A percentile compares a stretch with the other conserved stretches of the same genome.
These are phyloP conservation scores for Nigrospora sphaerica DNA, from an alignment of 2,329 filamentous ascomycete species.

Conservation along the genomic window DNA sequence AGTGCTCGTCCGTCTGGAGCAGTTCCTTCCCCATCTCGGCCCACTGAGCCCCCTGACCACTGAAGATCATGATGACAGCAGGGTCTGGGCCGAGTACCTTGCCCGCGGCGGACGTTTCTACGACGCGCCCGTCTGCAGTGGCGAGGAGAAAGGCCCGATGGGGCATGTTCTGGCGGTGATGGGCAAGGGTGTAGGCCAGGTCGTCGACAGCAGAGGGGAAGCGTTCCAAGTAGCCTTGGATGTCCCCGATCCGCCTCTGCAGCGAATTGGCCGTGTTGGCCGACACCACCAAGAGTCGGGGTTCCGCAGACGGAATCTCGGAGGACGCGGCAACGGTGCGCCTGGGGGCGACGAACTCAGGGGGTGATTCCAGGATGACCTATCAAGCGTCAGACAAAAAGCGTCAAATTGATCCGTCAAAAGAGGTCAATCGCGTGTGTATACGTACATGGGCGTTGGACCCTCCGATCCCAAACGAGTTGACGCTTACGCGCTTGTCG, in stretches of 20 bases:
- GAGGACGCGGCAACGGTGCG: too few species aligned
- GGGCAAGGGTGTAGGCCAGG: conserved; percentile 22
- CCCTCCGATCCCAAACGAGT: conserved; percentile 27
- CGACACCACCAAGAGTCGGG: conserved; percentile 11
- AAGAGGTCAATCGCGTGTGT: conserved; percentile 3
- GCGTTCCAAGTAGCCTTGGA: too few species aligned
- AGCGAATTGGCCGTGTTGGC: conserved; percentile 12
- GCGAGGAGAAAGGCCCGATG: conserved; percentile 17
- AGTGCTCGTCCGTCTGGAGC: conserved; percentile 1
- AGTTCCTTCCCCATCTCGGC: conserved; percentile 15
- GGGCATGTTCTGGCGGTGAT: conserved; percentile 17
- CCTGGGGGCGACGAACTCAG: too few species aligned
- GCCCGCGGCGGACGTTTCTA: too few species aligned
- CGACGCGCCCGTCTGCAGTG: background rate
- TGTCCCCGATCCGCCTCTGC: background rate
- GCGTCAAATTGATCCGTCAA: too few species aligned
- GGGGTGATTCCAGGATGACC: too few species aligned
- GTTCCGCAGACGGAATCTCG: too few species aligned
- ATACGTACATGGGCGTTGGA: conserved; percentile 10
- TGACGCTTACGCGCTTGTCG: conserved; percentile 17
- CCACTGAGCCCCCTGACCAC: conserved; percentile 25
- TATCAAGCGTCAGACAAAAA: too few species aligned
- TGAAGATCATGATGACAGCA: conserved; percentile 18
- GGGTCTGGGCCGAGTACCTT: background rate
- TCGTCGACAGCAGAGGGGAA: conserved; percentile 5